Evolutionary conservation across 2,329 filamentous ascomycete genomes (phyloP), one percentile per base, ranked within the genome.

Genomic region (Colletotrichum chrysophilum): DNA sequence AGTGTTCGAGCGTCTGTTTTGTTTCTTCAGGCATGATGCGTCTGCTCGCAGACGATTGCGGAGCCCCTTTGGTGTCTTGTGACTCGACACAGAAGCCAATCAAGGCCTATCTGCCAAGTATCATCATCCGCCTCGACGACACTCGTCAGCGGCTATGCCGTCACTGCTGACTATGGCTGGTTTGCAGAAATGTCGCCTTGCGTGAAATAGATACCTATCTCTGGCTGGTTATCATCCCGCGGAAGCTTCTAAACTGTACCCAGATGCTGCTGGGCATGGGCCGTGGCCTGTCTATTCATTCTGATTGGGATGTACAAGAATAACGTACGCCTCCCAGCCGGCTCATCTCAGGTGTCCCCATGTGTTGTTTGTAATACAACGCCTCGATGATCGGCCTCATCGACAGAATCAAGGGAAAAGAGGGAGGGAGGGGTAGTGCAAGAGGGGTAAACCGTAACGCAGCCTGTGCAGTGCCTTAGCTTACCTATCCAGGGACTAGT

Each of bases 41-140:
- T 55, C 32, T 52, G 24, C 62, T 66, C 34, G 43, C 62, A 60
- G 18, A 68, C 34, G 56, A 68, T 65, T 75, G 73, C 70, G 73
- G 70, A 69, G 56, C 58, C 70, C 8, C 18, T 26, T 26, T 34
- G 18, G 12, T 64, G 64, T 75, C 73, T 68, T 65, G 73, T 75
- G 73, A 75, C 73, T 73, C n/a, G 64, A 24, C 14, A 34, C 24
- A 65, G 34, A 68, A 36, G 30, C 73, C 73, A 73, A 75, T 75
- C 73, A 68, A 28, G 43, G 58, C 18, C 26, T 55, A 34, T 32
- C 34, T 16, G 56, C 65, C 64, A 60, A 36, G 21, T 38, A 26
- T 52, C 43, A 58, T 60, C 64, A 65, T 69, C 38, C 30, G 56
- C 43, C 34, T 21, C 43, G 38, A 32, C 64, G 13, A 26, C 7